These are phyloP conservation scores for Agaricus bisporus DNA, from an alignment of 768 basidiomycete species.

Conservation along the genomic window DNA sequence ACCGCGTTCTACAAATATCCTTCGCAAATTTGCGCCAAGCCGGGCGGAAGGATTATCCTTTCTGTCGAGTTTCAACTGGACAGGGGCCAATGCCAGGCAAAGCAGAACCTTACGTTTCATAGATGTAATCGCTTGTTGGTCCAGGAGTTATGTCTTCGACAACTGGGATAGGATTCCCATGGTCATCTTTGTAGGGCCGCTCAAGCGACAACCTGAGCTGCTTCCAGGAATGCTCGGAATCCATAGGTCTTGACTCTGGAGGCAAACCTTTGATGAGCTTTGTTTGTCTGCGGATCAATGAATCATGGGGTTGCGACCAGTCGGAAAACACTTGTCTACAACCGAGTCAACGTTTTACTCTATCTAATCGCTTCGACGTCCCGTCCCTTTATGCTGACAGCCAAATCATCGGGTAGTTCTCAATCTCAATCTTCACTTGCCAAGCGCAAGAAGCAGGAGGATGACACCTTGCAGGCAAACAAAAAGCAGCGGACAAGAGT, in stretches of 20 bases:
- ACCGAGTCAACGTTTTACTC: constrained; percentile 6
- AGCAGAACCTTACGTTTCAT: constrained; percentile 56
- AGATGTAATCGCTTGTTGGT: constrained; percentile 62
- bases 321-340: neutral
- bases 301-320: neutral
- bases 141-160: constrained; percentile 66
- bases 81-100: constrained; percentile 4
- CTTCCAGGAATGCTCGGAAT: constrained; percentile 42
- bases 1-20: constrained; percentile 73
- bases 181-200: constrained; percentile 75
- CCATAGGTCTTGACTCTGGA: neutral
- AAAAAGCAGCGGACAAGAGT: constrained; percentile 77
- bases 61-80: constrained; percentile 23
- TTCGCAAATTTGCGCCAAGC: constrained; percentile 59
- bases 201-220: constrained; percentile 66
- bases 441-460: constrained; percentile 63
- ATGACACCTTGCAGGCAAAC: constrained; percentile 42
- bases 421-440: constrained; percentile 24
- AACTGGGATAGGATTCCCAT: constrained; percentile 53
- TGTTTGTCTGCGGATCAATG: constrained; percentile 11
- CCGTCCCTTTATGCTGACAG: constrained; percentile 25
- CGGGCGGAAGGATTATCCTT: constrained; percentile 49
- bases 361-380: neutral
- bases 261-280: constrained; percentile 2
- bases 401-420: constrained; percentile 28